Percentiles rank a stretch among this genome's conserved stretches.
phyloP scores from a whole-genome alignment of 192 early-diverging fungal species.

The Phlyctochytrium bullatum region DNA sequence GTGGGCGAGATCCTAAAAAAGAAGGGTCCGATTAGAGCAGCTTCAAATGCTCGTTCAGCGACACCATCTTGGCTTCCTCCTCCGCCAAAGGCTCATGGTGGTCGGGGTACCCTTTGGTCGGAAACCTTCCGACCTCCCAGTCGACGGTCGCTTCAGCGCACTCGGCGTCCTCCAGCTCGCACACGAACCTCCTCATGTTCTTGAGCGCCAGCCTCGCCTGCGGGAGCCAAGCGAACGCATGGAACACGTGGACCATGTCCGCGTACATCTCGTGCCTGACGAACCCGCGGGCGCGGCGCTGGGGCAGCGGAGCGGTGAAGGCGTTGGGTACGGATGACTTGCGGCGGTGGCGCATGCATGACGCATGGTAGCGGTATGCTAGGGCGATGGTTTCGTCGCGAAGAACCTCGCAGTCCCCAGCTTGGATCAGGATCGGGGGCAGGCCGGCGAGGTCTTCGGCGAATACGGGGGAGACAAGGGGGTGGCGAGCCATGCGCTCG shows the following conservation, averaged over 20 bases:
- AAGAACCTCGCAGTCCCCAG: slow-evolving; percentile 43
- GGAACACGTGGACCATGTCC: slow-evolving; percentile 51
- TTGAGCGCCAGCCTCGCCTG: slow-evolving; percentile 7
- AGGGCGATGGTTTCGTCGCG: slow-evolving; percentile 41
- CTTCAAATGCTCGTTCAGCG: not conserved
- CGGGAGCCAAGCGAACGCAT: slow-evolving; percentile 25
- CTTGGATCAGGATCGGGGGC: slow-evolving; percentile 43
- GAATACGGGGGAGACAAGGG: slow-evolving; percentile 44
- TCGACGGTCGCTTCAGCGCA: not conserved
- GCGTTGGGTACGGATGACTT: not conserved
- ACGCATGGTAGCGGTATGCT: slow-evolving; percentile 34
- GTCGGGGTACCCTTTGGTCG: not conserved
- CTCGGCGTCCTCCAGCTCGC: slow-evolving; percentile 15
- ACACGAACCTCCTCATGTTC: slow-evolving; percentile 20
- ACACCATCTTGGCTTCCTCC: slow-evolving; percentile 2
- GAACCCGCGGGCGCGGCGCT: not conserved
- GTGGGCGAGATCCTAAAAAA: no score
- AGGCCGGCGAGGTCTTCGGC: slow-evolving; percentile 29
- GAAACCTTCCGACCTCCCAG: not conserved
- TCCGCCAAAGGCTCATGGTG: not conserved
- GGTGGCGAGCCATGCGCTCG: slow-evolving; percentile 38
- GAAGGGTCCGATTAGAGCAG: not conserved
- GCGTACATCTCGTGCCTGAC: slow-evolving; percentile 44
- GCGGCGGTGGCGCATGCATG: slow-evolving; percentile 7
- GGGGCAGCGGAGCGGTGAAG: not conserved